Conservation (phyloP, 306 rosid genomes). For the Myrica gale region DNA sequence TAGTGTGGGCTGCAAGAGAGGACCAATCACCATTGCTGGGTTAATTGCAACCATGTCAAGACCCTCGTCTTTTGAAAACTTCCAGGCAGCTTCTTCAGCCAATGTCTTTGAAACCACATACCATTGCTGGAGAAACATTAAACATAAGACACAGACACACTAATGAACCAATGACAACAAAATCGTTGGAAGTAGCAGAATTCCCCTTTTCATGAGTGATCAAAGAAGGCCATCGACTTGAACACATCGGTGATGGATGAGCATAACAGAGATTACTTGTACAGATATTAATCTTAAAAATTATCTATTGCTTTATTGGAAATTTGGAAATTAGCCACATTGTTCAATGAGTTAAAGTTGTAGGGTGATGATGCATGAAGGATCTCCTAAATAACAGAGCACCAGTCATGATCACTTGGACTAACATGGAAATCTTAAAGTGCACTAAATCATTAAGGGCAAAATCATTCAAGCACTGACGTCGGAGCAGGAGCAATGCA, state of each 20-base stretch:
- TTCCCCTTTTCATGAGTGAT: not conserved
- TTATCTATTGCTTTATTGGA: not conserved
- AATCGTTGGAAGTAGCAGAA: not conserved
- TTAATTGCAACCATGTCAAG: conserved; percentile 70
- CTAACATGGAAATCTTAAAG: not conserved
- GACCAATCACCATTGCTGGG: conserved; percentile 76
- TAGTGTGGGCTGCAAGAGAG: conserved; percentile 71
- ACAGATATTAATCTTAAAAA: not conserved
- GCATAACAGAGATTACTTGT: not conserved
- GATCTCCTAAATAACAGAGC: not conserved
- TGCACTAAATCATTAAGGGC: not conserved
- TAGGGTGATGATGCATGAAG: not conserved
- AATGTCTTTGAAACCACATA: conserved; percentile 73
- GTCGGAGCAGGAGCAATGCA: not conserved
- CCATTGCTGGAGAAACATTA: conserved; percentile 54
- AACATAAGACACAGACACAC: conserved; percentile 8
- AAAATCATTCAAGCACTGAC: not conserved
- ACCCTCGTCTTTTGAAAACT: conserved; percentile 63
- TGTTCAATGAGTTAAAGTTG: not conserved
- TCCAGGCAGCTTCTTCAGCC: conserved; percentile 93
- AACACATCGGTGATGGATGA: not conserved
- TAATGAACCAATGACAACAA: not conserved
- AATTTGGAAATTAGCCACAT: not conserved
- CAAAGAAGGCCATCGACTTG: not conserved
- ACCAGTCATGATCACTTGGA: not conserved